Percentiles rank a stretch among this genome's conserved stretches.
These are phyloP conservation scores for Bipolaris victoriae DNA, from an alignment of 2,329 filamentous ascomycete genomes.

Conservation along the genomic window DNA sequence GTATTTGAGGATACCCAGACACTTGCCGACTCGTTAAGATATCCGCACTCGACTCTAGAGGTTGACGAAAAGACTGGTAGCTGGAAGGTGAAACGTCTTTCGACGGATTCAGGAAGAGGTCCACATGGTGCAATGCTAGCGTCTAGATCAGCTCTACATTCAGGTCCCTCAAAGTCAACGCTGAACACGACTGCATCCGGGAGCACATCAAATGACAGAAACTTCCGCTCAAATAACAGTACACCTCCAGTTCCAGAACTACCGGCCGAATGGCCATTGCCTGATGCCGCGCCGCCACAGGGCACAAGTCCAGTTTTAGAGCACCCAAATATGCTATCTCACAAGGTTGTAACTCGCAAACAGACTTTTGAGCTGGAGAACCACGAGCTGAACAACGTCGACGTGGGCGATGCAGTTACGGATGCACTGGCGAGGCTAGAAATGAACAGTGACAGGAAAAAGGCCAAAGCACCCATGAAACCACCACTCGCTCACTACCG, in stretches of 20 bases:
- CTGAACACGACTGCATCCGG: conserved; percentile 13
- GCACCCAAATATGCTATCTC: conserved; percentile 17
- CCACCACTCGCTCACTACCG: conserved; percentile 9
- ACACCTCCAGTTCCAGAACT: conserved; percentile 37
- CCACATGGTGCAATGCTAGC: conserved; percentile 18
- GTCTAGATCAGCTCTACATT: conserved; percentile 15
- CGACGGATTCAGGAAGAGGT: conserved; percentile 23
- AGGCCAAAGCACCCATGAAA: conserved; percentile 5
- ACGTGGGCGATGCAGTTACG: conserved; percentile 27
- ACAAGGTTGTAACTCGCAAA: conserved; percentile 13
- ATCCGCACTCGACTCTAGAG: conserved; percentile 40
- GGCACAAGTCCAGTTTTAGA: conserved; percentile 20
- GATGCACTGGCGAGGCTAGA: conserved; percentile 30
- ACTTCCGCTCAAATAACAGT: conserved; percentile 19
- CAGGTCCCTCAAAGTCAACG: conserved; percentile 14
- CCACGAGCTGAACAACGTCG: conserved; percentile 27
- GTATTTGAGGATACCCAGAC: conserved; percentile 43
- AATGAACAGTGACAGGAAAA: conserved; percentile 22
- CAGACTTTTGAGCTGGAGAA: conserved; percentile 22
- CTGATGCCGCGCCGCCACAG: conserved; percentile 24
- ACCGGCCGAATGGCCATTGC: conserved; percentile 35
- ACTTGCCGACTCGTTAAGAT: conserved; percentile 43
- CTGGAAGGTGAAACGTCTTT: conserved; percentile 43
- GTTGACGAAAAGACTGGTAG: conserved; percentile 39
- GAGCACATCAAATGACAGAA: conserved; percentile 25